A percentile compares a stretch with the other conserved stretches of the same genome.
phyloP scores from a whole-genome alignment of 2,329 filamentous ascomycete species.

The Sclerotinia spermophila region DNA sequence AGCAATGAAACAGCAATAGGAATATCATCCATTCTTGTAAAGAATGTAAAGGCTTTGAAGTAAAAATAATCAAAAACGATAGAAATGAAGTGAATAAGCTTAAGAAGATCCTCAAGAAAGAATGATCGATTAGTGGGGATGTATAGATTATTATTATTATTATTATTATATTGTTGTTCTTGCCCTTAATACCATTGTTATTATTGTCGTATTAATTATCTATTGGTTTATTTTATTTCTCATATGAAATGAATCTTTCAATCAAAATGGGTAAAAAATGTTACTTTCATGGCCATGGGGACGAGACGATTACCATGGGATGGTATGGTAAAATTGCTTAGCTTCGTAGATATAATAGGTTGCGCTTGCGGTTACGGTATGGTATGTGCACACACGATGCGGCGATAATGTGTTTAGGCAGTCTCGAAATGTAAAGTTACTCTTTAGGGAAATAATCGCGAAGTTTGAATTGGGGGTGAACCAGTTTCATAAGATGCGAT shows the following conservation, averaged over 20 bases:
- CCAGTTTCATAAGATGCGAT: conserved; percentile 17
- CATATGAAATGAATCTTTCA: background rate
- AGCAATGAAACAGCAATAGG: background rate
- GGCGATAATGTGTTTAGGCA: conserved; percentile 3
- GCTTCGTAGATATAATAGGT: background rate
- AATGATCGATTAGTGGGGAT: background rate
- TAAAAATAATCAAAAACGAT: background rate
- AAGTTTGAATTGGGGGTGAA: conserved; percentile 11
- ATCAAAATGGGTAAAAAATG: background rate
- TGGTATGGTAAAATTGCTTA: background rate
- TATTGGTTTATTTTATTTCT: background rate
- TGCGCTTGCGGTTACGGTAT: background rate
- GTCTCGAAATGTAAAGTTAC: conserved; percentile 4
- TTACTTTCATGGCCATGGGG: background rate
- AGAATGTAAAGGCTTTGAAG: background rate
- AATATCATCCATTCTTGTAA: conserved; percentile 17
- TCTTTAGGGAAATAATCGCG: conserved; percentile 17
- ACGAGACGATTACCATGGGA: too few species aligned
- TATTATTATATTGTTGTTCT: background rate
- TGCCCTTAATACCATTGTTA: too few species aligned
- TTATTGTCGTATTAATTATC: too few species aligned
- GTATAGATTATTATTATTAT: background rate
- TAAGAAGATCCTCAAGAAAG: background rate
- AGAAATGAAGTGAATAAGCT: background rate
- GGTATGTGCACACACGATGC: conserved; percentile 7